Conservation (phyloP, 202 grass and related monocot species). For the Bolboschoenoplectus hybrid region DNA sequence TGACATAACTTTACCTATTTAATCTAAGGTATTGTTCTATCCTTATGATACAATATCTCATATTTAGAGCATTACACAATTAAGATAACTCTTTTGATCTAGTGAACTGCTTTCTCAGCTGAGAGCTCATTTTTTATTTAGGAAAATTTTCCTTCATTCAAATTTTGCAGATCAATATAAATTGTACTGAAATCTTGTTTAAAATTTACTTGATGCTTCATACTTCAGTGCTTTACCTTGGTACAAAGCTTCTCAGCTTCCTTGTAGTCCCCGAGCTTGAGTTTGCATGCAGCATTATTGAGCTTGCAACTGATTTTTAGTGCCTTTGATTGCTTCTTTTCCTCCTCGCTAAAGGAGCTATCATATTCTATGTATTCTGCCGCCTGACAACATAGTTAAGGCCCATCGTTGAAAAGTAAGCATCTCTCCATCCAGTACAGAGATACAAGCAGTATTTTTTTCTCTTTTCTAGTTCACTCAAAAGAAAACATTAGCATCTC, state of each 20-base stretch:
- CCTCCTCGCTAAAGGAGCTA: conserved; percentile 75
- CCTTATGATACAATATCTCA: not conserved
- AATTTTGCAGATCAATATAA: not conserved
- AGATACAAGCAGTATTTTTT: not conserved
- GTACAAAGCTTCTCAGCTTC: conserved; percentile 71
- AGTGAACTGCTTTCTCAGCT: not conserved
- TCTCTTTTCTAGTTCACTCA: not conserved
- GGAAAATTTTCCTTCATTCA: not conserved
- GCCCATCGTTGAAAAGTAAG: not conserved
- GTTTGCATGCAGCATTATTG: conserved; percentile 76
- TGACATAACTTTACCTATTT: not conserved
- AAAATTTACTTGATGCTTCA: not conserved
- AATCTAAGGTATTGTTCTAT: not conserved
- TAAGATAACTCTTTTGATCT: not conserved
- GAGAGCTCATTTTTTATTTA: conserved; percentile 3
- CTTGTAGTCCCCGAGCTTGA: conserved; percentile 68
- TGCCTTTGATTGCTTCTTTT: conserved; percentile 58
- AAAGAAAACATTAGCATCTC: not conserved
- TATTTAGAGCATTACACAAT: not conserved
- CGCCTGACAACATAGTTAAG: conserved; percentile 45
- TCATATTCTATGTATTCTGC: conserved; percentile 66
- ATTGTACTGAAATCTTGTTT: not conserved
- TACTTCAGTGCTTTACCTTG: conserved; percentile 47
- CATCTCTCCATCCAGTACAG: not conserved
- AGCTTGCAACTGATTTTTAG: conserved; percentile 80